Conservation (phyloP, 2,329 filamentous ascomycete genomes). For the Colletotrichum orchidophilum region DNA sequence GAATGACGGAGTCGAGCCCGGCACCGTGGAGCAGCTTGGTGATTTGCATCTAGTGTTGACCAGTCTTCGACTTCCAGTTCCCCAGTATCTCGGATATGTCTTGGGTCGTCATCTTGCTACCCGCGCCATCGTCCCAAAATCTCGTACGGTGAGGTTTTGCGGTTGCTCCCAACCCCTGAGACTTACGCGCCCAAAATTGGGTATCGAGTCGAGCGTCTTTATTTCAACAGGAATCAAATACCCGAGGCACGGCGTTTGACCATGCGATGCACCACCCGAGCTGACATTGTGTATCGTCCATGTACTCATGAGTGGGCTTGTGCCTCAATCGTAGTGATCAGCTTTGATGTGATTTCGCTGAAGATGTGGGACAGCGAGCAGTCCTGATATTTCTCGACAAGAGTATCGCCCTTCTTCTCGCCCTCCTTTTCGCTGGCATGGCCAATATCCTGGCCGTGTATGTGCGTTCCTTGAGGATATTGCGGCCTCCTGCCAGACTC, state of each 20-base stretch:
- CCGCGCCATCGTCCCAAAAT: neutral
- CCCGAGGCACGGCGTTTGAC: neutral
- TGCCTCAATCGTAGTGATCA: slow-evolving; percentile 39
- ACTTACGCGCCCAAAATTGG: neutral
- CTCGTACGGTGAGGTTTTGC: neutral
- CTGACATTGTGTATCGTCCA: neutral
- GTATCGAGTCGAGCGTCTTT: neutral
- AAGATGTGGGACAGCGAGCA: slow-evolving; percentile 79
- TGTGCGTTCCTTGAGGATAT: slow-evolving; percentile 74
- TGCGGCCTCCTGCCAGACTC: slow-evolving; percentile 74
- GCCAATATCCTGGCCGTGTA: slow-evolving; percentile 64
- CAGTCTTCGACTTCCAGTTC: neutral
- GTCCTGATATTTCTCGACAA: slow-evolving; percentile 77
- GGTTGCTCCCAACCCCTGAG: neutral
- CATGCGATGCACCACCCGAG: neutral
- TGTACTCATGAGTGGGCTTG: slow-evolving; percentile 18
- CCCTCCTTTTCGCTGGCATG: slow-evolving; percentile 35
- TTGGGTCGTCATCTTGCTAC: neutral
- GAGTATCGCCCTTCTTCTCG: slow-evolving; percentile 41
- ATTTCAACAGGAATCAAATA: neutral
- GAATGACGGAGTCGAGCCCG: neutral
- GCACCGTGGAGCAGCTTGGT: neutral
- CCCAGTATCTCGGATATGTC: slow-evolving; percentile 6
- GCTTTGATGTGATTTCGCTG: slow-evolving; percentile 65
- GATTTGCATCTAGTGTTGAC: neutral